Evolutionary conservation across 441 rosid species (phyloP).

Genomic region (Capsella rubella): DNA sequence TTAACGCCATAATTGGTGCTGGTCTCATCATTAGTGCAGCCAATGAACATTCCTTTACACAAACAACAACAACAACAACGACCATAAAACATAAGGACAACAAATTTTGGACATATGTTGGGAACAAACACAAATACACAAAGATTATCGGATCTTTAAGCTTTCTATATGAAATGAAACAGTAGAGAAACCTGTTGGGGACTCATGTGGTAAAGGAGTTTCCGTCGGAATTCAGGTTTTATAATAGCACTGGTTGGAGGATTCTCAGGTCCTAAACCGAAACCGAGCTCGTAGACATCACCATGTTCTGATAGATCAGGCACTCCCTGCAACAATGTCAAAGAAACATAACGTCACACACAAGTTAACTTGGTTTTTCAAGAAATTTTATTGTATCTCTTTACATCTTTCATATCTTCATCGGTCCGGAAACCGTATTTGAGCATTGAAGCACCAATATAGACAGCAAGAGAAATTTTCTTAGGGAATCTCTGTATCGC

Average conservation of each 20-base stretch:
- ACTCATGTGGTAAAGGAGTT: slow-evolving; percentile 67
- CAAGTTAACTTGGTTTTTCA: slow-evolving; percentile 29
- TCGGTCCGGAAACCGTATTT: slow-evolving; percentile 59
- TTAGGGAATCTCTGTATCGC: slow-evolving; percentile 61
- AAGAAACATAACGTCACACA: slow-evolving; percentile 25
- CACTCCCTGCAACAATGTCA: slow-evolving; percentile 56
- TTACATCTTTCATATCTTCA: slow-evolving; percentile 70
- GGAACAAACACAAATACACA: no score
- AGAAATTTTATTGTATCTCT: neutral
- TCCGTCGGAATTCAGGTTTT: slow-evolving; percentile 63
- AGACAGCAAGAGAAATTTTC: slow-evolving; percentile 70
- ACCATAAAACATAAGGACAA: neutral
- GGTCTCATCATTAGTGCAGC: slow-evolving; percentile 67
- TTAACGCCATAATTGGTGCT: slow-evolving; percentile 65
- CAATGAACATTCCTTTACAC: slow-evolving; percentile 58
- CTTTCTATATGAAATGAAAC: slow-evolving; percentile 10
- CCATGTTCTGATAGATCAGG: slow-evolving; percentile 81
- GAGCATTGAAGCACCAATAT: slow-evolving; percentile 86
- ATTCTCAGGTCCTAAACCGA: slow-evolving; percentile 67
- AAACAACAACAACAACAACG: neutral
- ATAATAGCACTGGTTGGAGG: slow-evolving; percentile 79
- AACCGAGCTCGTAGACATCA: slow-evolving; percentile 71
- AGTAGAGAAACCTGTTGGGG: slow-evolving; percentile 70
- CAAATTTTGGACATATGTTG: neutral
- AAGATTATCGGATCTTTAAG: neutral